These are phyloP conservation scores for Sporobolomyces roseus DNA, from an alignment of 768 basidiomycete species.

Conservation along the genomic window DNA sequence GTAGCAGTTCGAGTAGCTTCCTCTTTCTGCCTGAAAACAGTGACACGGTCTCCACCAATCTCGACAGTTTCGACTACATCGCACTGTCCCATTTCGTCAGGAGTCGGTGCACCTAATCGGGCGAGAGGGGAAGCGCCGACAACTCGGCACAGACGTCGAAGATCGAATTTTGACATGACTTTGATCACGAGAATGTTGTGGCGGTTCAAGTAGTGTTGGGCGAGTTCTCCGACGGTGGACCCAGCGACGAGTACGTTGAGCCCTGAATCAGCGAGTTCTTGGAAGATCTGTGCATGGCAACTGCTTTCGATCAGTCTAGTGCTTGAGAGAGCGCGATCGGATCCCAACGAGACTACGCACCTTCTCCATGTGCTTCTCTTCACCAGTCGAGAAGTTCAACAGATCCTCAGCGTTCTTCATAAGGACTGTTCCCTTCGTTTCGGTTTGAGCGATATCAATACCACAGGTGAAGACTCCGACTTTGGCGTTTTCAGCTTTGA, in stretches of 20 bases:
- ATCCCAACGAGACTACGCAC: constrained; percentile 40
- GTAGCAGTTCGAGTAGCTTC: constrained; percentile 81
- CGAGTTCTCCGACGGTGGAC: constrained; percentile 87
- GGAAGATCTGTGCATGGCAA: too few relatives aligned
- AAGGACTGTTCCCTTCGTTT: constrained; percentile 97
- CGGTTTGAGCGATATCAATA: constrained; percentile 90
- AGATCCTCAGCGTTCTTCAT: constrained; percentile 93
- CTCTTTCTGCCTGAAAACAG: constrained; percentile 80
- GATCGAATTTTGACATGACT: constrained; percentile 95
- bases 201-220: constrained; percentile 92
- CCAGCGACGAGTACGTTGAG: constrained; percentile 92
- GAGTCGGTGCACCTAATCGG: constrained; percentile 88
- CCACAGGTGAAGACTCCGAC: constrained; percentile 93
- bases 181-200: constrained; percentile 92
- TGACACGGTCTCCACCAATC: constrained; percentile 95
- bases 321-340: neutral
- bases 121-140: constrained; percentile 94
- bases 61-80: constrained; percentile 94
- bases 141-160: constrained; percentile 87
- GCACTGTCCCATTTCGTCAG: constrained; percentile 89
- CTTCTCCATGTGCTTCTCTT: constrained; percentile 95
- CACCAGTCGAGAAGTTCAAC: constrained; percentile 91
- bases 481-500: constrained; percentile 78
- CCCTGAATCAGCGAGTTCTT: constrained; percentile 93
- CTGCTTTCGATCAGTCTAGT: neutral